Evolutionary conservation across 805 yeast species (phyloP), one percentile per base, ranked within the genome.

Genomic region (Candida pini): DNA sequence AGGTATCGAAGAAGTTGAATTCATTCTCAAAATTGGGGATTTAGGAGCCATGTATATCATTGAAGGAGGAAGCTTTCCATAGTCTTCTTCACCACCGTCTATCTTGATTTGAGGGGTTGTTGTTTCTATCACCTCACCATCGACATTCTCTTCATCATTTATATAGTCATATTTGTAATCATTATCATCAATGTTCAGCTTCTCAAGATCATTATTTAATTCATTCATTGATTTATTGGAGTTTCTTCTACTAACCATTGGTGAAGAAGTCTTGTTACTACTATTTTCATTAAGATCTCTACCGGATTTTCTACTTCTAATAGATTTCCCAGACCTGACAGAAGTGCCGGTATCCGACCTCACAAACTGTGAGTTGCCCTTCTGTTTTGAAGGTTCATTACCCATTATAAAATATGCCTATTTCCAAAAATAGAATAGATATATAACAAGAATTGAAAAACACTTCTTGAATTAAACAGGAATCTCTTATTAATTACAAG

Each of bases 331-430:
- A 4, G 61, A 56, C 39, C 43, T 43, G 5, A 47, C 44, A 9
- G 63, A 58, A 5, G 54, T 54, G 9, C 50, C 41, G 1, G 63
- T 58, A 40, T 58, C 62, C 4, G 61, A 42, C 28, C 63, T 44
- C 6, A 51, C 35, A 29, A 58, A 52, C 20, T 47, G 48, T 18
- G 60, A 46, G 26, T 33, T 39, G 5, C 47, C 40, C 31, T 48
- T 53, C 16, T 48, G 54, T 35, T 58, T 58, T 3, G 63, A 58
- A 4, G 59, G 47, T 44, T 58, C 62, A 40, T 58, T 58, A 32
- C 63, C 63, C 63, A 58, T 58, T 17, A 4, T 32, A n/a, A n/a
- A n/a, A n/a, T n/a, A n/a, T n/a, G n/a, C n/a, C n/a, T n/a, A n/a
- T n/a, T n/a, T n/a, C n/a, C n/a, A n/a, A n/a, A n/a, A n/a, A n/a